Evolutionary conservation across 129 eudicot species (phyloP), one percentile per base, ranked within the genome.

Genomic region (Logfia minima): DNA sequence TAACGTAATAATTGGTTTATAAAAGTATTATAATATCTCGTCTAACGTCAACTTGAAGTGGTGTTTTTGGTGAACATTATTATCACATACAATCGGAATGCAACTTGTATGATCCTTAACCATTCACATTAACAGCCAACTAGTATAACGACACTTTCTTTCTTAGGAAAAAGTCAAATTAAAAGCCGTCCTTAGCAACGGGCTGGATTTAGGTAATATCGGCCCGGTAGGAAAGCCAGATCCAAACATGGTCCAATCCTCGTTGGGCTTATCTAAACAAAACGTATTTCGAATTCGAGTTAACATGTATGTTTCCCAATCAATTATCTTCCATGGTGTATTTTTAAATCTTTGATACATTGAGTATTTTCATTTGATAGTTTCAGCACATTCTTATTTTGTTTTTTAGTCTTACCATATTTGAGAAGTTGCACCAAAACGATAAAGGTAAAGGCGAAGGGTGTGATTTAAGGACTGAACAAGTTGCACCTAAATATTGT

Each of bases 41-140:
- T 61, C 66, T 21, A 61, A 61, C 66, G 66, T 61, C 66, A 61
- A 61, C 66, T 23, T 23, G 17, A 61, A 61, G 65, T 59, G 31
- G 65, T 16, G 29, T 59, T 59, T 59, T 8, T 14, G 66, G 31
- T 23, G 32, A 23, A 23, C 66, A 61, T n/a, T 28, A 23, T 61
- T 6, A 10, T 28, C 66, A 23, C 66, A 23, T 61, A 61, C 66
- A 23, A 61, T 24, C 26, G 31, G 66, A 61, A 23, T 8, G 66
- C 66, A 34, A 24, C 31, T 61, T 61, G 66, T 61, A 61, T 61
- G 34, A 34, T 23, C 66, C 66, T 61, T 11, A 23, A 21, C 28
- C 22, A 28, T 7, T 59, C 65, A 2, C 5, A 59, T 59, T 59
- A 59, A 48, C 55, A 61, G 19, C 64, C 64, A 58, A 58, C 55